These are phyloP conservation scores for Hymenoscyphus albidus DNA, from an alignment of 2,329 filamentous ascomycete genomes.

Conservation along the genomic window DNA sequence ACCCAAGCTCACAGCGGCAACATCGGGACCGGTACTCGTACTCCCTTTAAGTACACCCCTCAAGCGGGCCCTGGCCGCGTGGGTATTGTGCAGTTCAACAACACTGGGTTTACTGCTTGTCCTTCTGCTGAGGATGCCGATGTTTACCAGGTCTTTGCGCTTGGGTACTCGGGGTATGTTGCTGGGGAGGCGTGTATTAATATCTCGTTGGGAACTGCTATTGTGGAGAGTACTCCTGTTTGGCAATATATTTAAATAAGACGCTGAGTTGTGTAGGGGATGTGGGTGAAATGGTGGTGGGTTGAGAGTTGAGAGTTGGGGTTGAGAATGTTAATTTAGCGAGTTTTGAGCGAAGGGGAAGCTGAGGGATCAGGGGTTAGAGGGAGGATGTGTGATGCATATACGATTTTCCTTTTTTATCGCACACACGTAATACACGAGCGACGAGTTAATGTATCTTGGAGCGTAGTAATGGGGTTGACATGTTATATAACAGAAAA, in stretches of 20 bases:
- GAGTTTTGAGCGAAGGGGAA: background rate
- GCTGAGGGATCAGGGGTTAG: too few species aligned
- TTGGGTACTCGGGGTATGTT: background rate
- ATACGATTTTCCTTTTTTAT: too few species aligned
- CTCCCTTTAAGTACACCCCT: slow-evolving; percentile 15
- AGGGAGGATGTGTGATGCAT: too few species aligned
- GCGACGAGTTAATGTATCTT: too few species aligned
- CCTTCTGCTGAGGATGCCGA: slow-evolving; percentile 3
- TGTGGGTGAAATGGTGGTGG: background rate
- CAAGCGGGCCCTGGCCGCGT: background rate
- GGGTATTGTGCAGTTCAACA: slow-evolving; percentile 16
- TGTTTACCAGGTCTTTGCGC: slow-evolving; percentile 18
- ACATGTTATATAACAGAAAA: too few species aligned
- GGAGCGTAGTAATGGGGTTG: too few species aligned
- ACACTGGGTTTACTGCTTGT: slow-evolving; percentile 16
- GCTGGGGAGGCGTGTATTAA: slow-evolving; percentile 13
- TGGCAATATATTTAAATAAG: slow-evolving; percentile 13
- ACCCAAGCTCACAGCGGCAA: slow-evolving; percentile 37
- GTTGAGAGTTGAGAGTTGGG: background rate
- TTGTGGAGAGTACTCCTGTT: background rate
- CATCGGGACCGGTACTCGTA: slow-evolving; percentile 26
- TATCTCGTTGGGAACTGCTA: slow-evolving; percentile 8
- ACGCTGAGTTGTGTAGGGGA: background rate
- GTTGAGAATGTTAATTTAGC: background rate
- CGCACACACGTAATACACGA: too few species aligned